These are phyloP conservation scores for Chimonanthus salicifolius DNA, from an alignment of 164 flowering plant genomes.

Conservation along the genomic window DNA sequence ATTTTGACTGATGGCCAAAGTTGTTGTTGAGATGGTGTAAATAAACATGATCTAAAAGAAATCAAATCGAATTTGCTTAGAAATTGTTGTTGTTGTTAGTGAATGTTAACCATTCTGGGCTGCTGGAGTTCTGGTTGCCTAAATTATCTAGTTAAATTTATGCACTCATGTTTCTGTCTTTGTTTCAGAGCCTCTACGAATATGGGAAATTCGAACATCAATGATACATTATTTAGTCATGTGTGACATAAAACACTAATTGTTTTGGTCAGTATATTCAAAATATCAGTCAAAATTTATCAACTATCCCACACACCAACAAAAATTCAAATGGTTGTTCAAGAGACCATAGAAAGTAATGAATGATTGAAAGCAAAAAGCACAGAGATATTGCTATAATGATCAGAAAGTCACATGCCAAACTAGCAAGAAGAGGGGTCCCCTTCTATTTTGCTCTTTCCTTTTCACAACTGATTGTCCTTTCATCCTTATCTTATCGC, in stretches of 20 bases:
- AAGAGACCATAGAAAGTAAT: constrained; percentile 5
- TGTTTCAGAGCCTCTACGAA: neutral
- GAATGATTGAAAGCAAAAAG: constrained; percentile 17
- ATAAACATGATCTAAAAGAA: no score
- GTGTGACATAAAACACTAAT: no score
- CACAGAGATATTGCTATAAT: constrained; percentile 12
- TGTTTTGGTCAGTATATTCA: no score
- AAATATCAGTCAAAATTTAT: no score
- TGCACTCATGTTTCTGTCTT: neutral
- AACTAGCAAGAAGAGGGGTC: constrained; percentile 9
- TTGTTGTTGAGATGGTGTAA: no score
- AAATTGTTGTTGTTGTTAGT: neutral
- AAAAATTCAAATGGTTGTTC: no score
- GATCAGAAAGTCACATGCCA: constrained; percentile 46
- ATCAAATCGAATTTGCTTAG: no score
- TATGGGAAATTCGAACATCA: no score
- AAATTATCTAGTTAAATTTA: neutral
- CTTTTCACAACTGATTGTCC: constrained; percentile 36
- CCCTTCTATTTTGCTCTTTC: constrained; percentile 7
- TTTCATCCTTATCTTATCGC: constrained; percentile 35
- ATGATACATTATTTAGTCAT: no score
- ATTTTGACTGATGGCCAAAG: neutral
- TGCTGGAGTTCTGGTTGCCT: neutral
- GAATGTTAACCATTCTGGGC: neutral
- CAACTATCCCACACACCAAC: no score